Conservation (phyloP, 768 basidiomycete genomes). For the Mycena chlorophos region DNA sequence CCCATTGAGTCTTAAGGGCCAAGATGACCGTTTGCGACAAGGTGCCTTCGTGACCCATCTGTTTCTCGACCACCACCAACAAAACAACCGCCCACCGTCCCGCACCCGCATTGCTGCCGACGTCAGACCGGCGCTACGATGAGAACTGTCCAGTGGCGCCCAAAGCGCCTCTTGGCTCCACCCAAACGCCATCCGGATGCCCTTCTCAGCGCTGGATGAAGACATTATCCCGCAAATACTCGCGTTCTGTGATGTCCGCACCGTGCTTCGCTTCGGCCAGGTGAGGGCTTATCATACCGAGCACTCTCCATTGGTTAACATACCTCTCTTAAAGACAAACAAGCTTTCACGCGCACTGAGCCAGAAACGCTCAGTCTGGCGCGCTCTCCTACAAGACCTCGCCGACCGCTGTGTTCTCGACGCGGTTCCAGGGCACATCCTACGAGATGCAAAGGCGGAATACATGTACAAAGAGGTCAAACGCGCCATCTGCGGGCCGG, state of each 20-base stretch:
- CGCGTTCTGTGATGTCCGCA: slow-evolving; percentile 2
- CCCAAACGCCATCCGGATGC: slow-evolving; percentile 30
- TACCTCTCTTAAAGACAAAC: too few species aligned
- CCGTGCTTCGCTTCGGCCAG: not conserved
- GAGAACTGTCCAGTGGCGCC: too few species aligned
- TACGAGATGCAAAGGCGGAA: not conserved
- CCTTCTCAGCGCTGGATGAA: slow-evolving; percentile 4
- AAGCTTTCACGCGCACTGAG: not conserved
- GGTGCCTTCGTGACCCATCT: too few species aligned
- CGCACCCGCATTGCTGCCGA: too few species aligned
- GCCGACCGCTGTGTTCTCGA: not conserved
- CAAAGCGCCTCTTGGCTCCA: too few species aligned
- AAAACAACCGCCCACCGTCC: too few species aligned
- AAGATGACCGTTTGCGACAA: too few species aligned
- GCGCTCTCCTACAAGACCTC: not conserved
- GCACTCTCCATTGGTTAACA: not conserved
- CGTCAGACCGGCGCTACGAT: too few species aligned
- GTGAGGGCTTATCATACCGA: not conserved
- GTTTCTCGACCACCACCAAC: too few species aligned
- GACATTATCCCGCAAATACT: slow-evolving; percentile 5
- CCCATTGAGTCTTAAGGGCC: too few species aligned
- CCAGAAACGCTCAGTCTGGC: slow-evolving; percentile 1
- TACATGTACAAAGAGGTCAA: slow-evolving; percentile 1
- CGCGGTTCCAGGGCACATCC: not conserved
- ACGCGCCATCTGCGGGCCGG: not conserved